These are phyloP conservation scores for Lasiosphaeris hirsuta DNA, from an alignment of 495 filamentous ascomycete species.

Conservation along the genomic window DNA sequence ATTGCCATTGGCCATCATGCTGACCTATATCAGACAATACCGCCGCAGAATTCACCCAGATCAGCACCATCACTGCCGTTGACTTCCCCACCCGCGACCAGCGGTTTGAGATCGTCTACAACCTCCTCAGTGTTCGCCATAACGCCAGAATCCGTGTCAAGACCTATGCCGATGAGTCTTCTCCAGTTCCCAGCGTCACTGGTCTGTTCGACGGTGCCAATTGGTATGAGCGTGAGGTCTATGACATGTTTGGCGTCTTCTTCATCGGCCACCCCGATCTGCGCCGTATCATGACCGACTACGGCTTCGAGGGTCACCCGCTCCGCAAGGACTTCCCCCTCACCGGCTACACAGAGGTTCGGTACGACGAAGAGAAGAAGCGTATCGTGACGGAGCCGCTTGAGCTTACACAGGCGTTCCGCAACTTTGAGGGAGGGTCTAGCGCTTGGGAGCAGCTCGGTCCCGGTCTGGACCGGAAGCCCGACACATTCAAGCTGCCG, in stretches of 20 bases:
- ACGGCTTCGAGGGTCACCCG: constrained; percentile 98
- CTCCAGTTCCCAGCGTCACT: constrained; percentile 87
- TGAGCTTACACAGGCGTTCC: constrained; percentile 97
- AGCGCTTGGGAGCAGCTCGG: constrained; percentile 90
- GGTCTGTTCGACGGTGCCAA: constrained; percentile 89
- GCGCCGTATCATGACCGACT: constrained; percentile 98
- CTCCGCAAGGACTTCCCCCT: constrained; percentile 97
- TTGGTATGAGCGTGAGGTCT: constrained; percentile 98
- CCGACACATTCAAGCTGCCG: constrained; percentile 89
- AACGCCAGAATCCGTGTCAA: constrained; percentile 97
- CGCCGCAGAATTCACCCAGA: constrained; percentile 90
- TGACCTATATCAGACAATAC: constrained; percentile 63
- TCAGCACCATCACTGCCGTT: constrained; percentile 87
- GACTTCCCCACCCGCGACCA: constrained; percentile 93
- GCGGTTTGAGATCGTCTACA: constrained; percentile 98
- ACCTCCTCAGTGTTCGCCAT: constrained; percentile 89
- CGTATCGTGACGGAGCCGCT: constrained; percentile 95
- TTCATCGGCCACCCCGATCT: constrained; percentile 94
- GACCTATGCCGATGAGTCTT: constrained; percentile 96
- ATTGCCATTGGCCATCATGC: background rate
- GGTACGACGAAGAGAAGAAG: constrained; percentile 99
- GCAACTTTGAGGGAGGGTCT: constrained; percentile 91
- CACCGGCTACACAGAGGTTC: constrained; percentile 97
- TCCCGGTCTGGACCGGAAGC: constrained; percentile 70
- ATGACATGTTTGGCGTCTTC: constrained; percentile 97